A percentile compares a stretch with the other conserved stretches of the same genome.
These are phyloP conservation scores for Phytophthora quininea DNA, from an alignment of 352 stramenopile genomes.

Conservation along the genomic window DNA sequence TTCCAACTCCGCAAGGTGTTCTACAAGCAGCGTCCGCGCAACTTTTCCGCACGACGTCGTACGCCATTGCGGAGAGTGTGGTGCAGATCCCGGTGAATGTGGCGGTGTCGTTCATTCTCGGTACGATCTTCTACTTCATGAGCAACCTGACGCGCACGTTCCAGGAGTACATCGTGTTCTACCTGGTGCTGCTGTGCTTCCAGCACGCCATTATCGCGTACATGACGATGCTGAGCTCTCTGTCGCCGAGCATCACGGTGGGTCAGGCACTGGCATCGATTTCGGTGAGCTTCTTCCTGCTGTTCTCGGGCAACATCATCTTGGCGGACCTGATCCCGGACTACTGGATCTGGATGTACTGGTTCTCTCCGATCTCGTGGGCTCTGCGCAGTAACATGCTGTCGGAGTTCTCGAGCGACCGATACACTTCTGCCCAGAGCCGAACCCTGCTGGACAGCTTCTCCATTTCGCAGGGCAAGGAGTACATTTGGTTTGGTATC, in stretches of 20 bases:
- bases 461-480: neutral
- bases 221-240: slow-evolving; percentile 63
- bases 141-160: slow-evolving; percentile 72
- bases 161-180: slow-evolving; percentile 78
- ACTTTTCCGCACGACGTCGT: slow-evolving; percentile 91
- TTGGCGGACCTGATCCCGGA: slow-evolving; percentile 63
- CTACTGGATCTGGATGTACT: slow-evolving; percentile 86
- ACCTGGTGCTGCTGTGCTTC: slow-evolving; percentile 80
- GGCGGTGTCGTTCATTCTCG: slow-evolving; percentile 56
- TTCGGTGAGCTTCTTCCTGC: slow-evolving; percentile 66
- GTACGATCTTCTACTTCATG: slow-evolving; percentile 91
- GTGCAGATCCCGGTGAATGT: slow-evolving; percentile 73
- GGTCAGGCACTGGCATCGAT: slow-evolving; percentile 51
- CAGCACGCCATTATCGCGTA: slow-evolving; percentile 70
- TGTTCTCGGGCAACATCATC: slow-evolving; percentile 82
- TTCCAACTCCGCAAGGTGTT: slow-evolving; percentile 85
- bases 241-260: slow-evolving; percentile 62
- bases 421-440: neutral
- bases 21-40: slow-evolving; percentile 89
- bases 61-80: slow-evolving; percentile 70
- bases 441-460: neutral
- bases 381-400: slow-evolving; percentile 27
- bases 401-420: neutral
- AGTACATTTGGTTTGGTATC: slow-evolving; percentile 1
- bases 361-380: slow-evolving; percentile 70